Conservation (phyloP, 2,329 filamentous ascomycete species). For the Juglanconis sp. region DNA sequence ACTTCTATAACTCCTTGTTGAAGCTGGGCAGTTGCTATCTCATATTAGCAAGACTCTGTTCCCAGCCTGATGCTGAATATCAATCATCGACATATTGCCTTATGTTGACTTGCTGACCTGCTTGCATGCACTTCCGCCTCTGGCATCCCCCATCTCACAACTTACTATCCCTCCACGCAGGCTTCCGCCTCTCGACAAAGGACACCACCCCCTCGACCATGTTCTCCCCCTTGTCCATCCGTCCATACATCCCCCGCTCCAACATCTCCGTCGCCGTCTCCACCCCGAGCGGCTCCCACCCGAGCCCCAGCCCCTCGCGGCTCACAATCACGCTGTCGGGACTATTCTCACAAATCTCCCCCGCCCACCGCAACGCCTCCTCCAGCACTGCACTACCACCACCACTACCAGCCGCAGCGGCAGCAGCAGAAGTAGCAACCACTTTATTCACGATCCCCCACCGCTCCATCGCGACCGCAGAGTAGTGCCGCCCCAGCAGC, state of each 20-base stretch:
- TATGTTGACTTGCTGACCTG: no score
- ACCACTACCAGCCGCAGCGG: slow-evolving; percentile 20
- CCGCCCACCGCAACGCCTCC: slow-evolving; percentile 60
- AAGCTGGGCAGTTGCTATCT: no score
- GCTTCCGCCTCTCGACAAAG: slow-evolving; percentile 73
- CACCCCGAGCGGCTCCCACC: slow-evolving; percentile 67
- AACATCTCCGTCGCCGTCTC: slow-evolving; percentile 59
- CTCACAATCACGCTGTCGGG: slow-evolving; percentile 76
- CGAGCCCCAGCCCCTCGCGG: slow-evolving; percentile 66
- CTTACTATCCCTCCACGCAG: slow-evolving; percentile 64
- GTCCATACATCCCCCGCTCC: slow-evolving; percentile 54
- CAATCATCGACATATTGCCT: no score
- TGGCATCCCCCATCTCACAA: slow-evolving; percentile 36
- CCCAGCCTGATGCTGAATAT: no score
- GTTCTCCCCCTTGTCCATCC: slow-evolving; percentile 65
- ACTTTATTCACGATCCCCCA: slow-evolving; percentile 73
- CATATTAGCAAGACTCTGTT: not conserved
- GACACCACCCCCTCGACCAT: slow-evolving; percentile 70
- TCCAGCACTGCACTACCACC: slow-evolving; percentile 38
- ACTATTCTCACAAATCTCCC: slow-evolving; percentile 60
- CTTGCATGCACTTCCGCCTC: not conserved
- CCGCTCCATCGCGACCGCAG: slow-evolving; percentile 54
- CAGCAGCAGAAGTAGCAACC: slow-evolving; percentile 33
- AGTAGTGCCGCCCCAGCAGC: slow-evolving; percentile 58
- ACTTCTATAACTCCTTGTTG: no score